These are phyloP conservation scores for Hymenoscyphus infarciens DNA, from an alignment of 2,329 filamentous ascomycete genomes.

Conservation along the genomic window DNA sequence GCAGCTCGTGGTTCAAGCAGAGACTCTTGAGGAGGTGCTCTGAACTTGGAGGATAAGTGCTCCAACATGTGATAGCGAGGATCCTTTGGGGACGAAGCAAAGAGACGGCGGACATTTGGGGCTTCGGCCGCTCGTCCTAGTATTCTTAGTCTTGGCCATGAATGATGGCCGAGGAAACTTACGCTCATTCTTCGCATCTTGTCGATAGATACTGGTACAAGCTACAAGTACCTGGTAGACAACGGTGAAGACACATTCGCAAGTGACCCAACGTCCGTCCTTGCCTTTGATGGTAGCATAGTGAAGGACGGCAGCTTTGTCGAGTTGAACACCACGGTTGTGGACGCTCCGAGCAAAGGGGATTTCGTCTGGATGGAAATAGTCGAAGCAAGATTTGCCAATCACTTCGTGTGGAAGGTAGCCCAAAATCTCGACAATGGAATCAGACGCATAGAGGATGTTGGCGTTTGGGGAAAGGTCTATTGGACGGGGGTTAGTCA, in stretches of 20 bases:
- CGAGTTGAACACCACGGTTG: constrained; percentile 67
- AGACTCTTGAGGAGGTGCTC: constrained; percentile 52
- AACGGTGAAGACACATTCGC: constrained; percentile 85
- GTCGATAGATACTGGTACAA: constrained; percentile 73
- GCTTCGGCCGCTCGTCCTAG: constrained; percentile 73
- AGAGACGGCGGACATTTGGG: constrained; percentile 72
- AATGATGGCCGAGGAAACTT: constrained; percentile 39
- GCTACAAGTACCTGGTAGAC: constrained; percentile 86
- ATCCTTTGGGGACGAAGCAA: constrained; percentile 76
- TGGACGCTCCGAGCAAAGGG: constrained; percentile 71
- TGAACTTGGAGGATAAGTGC: constrained; percentile 78
- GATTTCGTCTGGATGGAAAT: constrained; percentile 79
- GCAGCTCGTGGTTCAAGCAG: constrained; percentile 78
- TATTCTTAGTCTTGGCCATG: not conserved
- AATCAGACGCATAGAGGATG: constrained; percentile 80
- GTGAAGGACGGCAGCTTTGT: constrained; percentile 80
- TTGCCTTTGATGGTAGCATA: constrained; percentile 71
- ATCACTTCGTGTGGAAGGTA: constrained; percentile 73
- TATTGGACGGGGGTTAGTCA: constrained; percentile 37
- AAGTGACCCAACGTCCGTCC: constrained; percentile 69
- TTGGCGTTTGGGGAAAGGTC: constrained; percentile 73
- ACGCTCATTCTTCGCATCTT: constrained; percentile 70
- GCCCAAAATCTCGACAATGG: constrained; percentile 77
- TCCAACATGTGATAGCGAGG: constrained; percentile 88
- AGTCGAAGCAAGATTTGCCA: constrained; percentile 77